Conservation (phyloP, 2,329 filamentous ascomycete genomes). For the Colletotrichum chrysophilum region DNA sequence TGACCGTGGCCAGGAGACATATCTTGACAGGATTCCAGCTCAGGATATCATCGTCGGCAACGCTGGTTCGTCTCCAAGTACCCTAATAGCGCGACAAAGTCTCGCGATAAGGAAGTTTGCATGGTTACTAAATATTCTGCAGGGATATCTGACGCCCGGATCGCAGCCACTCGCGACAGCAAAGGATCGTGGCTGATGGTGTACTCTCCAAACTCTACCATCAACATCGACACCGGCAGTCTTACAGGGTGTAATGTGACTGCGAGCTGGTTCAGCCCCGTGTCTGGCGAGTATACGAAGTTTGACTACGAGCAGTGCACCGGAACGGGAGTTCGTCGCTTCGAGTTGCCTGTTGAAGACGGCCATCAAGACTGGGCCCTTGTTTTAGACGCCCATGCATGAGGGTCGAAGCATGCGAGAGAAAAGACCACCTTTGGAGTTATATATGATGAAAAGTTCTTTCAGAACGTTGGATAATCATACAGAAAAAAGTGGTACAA, state of each 20-base stretch:
- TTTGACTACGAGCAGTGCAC: background rate
- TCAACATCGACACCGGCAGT: background rate
- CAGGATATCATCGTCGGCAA: background rate
- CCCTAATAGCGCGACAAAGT: background rate
- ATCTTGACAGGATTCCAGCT: background rate
- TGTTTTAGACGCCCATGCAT: background rate
- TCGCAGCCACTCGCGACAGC: background rate
- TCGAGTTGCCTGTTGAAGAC: background rate
- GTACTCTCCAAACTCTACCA: background rate
- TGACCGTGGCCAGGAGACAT: background rate
- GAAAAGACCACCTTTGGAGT: accelerated
- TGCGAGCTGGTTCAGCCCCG: background rate
- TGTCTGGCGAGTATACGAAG: background rate
- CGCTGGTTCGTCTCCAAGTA: background rate
- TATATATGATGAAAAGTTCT: background rate
- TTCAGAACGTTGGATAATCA: background rate
- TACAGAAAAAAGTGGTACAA: background rate
- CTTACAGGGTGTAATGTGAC: background rate
- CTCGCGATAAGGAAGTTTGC: background rate
- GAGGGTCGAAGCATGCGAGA: background rate
- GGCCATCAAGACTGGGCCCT: background rate
- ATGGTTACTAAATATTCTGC: background rate
- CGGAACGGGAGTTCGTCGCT: background rate
- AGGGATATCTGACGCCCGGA: background rate
- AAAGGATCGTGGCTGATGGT: background rate